A percentile compares a stretch with the other conserved stretches of the same genome.
phyloP scores from a whole-genome alignment of 495 filamentous ascomycete species.

The Entonaema liquescens region DNA sequence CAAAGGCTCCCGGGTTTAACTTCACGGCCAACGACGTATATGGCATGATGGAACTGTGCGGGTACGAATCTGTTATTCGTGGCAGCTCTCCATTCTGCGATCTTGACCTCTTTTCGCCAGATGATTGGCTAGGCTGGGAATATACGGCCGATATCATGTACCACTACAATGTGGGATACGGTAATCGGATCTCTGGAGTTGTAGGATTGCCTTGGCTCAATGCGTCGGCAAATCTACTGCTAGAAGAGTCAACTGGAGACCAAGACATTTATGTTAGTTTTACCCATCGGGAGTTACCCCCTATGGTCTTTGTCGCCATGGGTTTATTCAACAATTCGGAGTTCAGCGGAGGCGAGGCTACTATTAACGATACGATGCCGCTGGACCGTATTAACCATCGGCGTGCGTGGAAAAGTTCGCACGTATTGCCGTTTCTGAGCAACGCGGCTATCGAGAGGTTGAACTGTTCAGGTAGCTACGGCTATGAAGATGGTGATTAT shows the following conservation, averaged over 20 bases:
- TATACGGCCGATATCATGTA: conserved; percentile 58
- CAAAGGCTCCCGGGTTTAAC: conserved; percentile 54
- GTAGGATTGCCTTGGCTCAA: conserved; percentile 61
- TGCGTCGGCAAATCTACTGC: conserved; percentile 50
- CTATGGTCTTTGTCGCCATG: conserved; percentile 57
- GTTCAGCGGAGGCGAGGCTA: conserved; percentile 48
- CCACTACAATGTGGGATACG: conserved; percentile 61
- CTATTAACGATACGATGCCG: conserved; percentile 60
- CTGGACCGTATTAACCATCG: conserved; percentile 55
- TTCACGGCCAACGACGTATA: conserved; percentile 58
- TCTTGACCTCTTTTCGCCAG: conserved; percentile 54
- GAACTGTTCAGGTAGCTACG: conserved; percentile 49
- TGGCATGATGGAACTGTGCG: conserved; percentile 60
- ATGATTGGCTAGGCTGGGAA: conserved; percentile 60
- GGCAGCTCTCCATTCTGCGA: conserved; percentile 58
- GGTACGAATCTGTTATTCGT: conserved; percentile 59
- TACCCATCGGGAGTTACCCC: conserved; percentile 60
- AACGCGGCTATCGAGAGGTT: conserved; percentile 56
- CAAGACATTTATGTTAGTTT: conserved; percentile 60
- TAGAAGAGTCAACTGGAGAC: conserved; percentile 36
- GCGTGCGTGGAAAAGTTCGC: conserved; percentile 57
- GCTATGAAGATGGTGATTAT: conserved; percentile 49
- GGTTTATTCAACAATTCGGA: conserved; percentile 61
- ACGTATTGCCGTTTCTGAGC: conserved; percentile 54
- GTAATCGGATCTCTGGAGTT: conserved; percentile 49